phyloP scores from a whole-genome alignment of 2,329 filamentous ascomycete genomes.

The Claviceps sp. region DNA sequence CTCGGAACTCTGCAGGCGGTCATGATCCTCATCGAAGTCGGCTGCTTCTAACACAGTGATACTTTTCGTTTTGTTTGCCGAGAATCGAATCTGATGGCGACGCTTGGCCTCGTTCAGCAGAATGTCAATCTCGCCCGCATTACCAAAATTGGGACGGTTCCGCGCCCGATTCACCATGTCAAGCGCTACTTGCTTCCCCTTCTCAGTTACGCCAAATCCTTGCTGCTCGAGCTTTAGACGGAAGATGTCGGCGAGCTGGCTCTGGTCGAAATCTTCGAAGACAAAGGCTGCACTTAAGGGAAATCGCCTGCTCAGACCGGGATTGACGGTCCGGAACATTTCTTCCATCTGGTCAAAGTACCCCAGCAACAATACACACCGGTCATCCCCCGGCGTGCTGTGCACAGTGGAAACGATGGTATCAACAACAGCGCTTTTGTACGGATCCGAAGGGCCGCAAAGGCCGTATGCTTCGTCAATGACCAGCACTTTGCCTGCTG shows the following conservation, averaged over 20 bases:
- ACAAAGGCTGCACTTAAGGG: conserved; percentile 47
- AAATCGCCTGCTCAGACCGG: conserved; percentile 54
- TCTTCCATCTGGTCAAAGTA: conserved; percentile 56
- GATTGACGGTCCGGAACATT: conserved; percentile 65
- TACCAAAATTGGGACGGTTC: conserved; percentile 58
- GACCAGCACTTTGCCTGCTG: conserved; percentile 60
- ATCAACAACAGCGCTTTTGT: conserved; percentile 53
- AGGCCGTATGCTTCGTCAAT: conserved; percentile 73
- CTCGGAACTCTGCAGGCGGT: conserved; percentile 24
- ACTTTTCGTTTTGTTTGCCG: conserved; percentile 18
- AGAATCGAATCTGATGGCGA: conserved; percentile 18
- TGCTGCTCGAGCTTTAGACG: conserved; percentile 47
- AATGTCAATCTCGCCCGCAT: conserved; percentile 61
- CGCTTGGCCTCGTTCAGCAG: conserved; percentile 44
- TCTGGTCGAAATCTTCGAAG: conserved; percentile 54
- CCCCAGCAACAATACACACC: conserved; percentile 57
- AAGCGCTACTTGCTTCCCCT: conserved; percentile 39
- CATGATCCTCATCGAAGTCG: conserved; percentile 56
- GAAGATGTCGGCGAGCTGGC: conserved; percentile 45
- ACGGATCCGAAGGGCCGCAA: conserved; percentile 30
- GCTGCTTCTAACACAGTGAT: conserved; percentile 58
- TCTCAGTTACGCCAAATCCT: conserved; percentile 36
- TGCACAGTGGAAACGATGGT: conserved; percentile 65
- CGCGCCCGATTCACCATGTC: conserved; percentile 48
- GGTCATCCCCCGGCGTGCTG: conserved; percentile 54